Evolutionary conservation across 2,329 filamentous ascomycete genomes (phyloP).

Genomic region (Stagonosporopsis rhizophila): DNA sequence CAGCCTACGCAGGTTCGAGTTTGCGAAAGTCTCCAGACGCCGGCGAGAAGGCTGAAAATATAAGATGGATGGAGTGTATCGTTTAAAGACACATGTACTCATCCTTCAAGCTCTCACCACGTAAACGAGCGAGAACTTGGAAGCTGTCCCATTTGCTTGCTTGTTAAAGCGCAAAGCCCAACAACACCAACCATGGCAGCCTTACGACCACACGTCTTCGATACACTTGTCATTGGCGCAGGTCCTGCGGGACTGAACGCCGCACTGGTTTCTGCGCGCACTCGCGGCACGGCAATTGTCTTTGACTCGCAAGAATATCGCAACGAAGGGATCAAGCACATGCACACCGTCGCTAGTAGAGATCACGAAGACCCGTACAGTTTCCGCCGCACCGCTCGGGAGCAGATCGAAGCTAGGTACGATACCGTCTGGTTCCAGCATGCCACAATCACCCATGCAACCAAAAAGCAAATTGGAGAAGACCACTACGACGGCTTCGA

Average conservation of each 20-base stretch:
- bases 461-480: conserved; percentile 32
- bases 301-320: conserved; percentile 55
- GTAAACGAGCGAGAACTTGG: neutral
- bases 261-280: conserved; percentile 50
- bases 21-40: too few relatives aligned
- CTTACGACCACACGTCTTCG: conserved; percentile 32
- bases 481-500: conserved; percentile 45
- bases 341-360: conserved; percentile 51
- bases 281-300: conserved; percentile 50
- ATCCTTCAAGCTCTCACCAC: neutral
- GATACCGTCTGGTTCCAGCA: conserved; percentile 45
- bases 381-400: conserved; percentile 42
- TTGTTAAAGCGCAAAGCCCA: neutral
- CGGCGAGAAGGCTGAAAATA: neutral
- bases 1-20: neutral
- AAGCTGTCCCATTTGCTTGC: neutral
- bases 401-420: conserved; percentile 49
- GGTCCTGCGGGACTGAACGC: conserved; percentile 57
- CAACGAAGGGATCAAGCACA: conserved; percentile 52
- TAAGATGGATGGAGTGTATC: neutral
- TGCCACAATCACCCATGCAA: conserved; percentile 28
- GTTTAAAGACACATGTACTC: neutral
- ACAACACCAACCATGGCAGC: conserved; percentile 19
- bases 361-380: conserved; percentile 38
- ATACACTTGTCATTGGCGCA: conserved; percentile 48